phyloP scores from a whole-genome alignment of 2,329 filamentous ascomycete species.

The Clonostachys byssicola region DNA sequence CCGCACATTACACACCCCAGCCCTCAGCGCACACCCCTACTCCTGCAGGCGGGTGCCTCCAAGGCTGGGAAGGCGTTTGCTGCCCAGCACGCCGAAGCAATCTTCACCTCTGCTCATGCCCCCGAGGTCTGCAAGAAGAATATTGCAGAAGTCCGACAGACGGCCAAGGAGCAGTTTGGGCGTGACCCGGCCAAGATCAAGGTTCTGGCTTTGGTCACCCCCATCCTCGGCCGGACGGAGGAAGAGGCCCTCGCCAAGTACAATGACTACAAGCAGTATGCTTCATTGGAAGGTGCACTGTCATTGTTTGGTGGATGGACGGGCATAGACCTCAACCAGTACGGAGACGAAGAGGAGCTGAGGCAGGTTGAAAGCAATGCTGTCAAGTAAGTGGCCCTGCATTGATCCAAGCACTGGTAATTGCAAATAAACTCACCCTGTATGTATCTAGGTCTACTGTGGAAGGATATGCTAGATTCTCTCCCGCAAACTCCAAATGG shows the following conservation, averaged over 20 bases:
- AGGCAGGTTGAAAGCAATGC: conserved; percentile 59
- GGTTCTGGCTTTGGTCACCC: conserved; percentile 62
- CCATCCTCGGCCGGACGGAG: conserved; percentile 61
- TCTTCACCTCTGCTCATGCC: conserved; percentile 65
- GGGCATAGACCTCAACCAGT: conserved; percentile 49
- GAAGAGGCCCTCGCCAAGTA: conserved; percentile 64
- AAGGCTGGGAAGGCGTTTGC: conserved; percentile 63
- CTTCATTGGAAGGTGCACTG: conserved; percentile 57
- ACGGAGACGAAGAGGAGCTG: conserved; percentile 62
- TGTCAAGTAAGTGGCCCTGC: conserved; percentile 23
- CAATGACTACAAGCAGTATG: conserved; percentile 55
- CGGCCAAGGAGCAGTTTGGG: conserved; percentile 47
- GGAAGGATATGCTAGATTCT: conserved; percentile 50
- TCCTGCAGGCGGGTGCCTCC: conserved; percentile 68
- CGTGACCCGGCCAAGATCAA: conserved; percentile 60
- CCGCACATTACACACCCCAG: conserved; percentile 63
- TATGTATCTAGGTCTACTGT: conserved; percentile 38
- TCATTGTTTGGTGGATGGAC: conserved; percentile 74
- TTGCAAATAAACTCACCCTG: background rate
- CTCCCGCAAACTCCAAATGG: conserved; percentile 61
- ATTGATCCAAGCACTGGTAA: too few species aligned
- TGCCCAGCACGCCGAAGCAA: conserved; percentile 66
- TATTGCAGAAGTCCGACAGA: conserved; percentile 57
- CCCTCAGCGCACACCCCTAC: conserved; percentile 64
- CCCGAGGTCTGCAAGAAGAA: conserved; percentile 57